These are phyloP conservation scores for Cryptosporidium muris DNA, from an alignment of 169 alveolate genomes.

Conservation along the genomic window DNA sequence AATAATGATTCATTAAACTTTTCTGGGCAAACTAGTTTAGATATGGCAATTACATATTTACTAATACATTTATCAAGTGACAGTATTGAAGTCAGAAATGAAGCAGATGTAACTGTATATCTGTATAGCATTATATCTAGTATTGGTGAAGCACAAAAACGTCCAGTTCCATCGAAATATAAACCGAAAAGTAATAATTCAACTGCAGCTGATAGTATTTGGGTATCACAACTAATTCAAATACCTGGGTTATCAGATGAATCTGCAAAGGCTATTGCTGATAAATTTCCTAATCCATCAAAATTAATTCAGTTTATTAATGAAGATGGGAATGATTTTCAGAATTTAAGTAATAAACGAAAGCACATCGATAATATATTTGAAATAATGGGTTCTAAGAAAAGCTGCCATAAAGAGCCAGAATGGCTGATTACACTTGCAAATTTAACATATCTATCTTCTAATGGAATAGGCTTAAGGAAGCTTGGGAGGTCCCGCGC, in stretches of 20 bases:
- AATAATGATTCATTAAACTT: background rate
- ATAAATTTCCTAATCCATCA: constrained; percentile 1
- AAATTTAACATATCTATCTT: constrained; percentile 41
- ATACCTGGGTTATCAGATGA: constrained; percentile 69
- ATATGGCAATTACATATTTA: constrained; percentile 28
- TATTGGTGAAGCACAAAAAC: constrained; percentile 18
- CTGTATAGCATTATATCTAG: constrained; percentile 20
- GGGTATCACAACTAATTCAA: constrained; percentile 62
- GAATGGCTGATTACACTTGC: constrained; percentile 17
- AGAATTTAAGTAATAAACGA: background rate
- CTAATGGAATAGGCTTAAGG: constrained; percentile 22
- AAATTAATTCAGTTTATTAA: constrained; percentile 24
- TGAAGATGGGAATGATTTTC: background rate
- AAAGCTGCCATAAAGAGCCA: constrained; percentile 3
- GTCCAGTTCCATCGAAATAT: constrained; percentile 49
- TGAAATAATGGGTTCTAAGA: background rate
- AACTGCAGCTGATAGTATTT: constrained; percentile 17
- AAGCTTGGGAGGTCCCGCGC: constrained; percentile 55
- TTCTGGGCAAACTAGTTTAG: constrained; percentile 28
- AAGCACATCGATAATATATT: background rate
- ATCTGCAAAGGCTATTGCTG: constrained; percentile 54
- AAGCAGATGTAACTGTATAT: constrained; percentile 52
- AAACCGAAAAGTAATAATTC: constrained; percentile 40
- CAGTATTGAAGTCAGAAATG: constrained; percentile 60
- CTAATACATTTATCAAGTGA: constrained; percentile 34